Percentiles rank a stretch among this genome's conserved stretches.
These are phyloP conservation scores for Calocera viscosa DNA, from an alignment of 768 basidiomycete species.

Conservation along the genomic window DNA sequence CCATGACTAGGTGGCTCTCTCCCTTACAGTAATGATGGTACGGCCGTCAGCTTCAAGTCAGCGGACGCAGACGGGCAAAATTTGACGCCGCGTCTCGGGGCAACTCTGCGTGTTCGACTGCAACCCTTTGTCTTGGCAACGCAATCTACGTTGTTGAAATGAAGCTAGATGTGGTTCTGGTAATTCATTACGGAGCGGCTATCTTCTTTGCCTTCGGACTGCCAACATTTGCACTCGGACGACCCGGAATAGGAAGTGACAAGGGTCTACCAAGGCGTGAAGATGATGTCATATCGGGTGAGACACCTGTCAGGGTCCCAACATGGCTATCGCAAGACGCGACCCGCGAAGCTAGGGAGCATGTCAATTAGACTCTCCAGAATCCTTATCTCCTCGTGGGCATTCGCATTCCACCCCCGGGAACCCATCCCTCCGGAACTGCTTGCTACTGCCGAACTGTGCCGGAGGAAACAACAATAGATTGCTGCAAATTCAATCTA, in stretches of 20 bases:
- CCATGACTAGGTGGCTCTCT: too few species aligned
- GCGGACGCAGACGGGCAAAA: too few species aligned
- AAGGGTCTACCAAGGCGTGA: background rate
- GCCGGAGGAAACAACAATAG: background rate
- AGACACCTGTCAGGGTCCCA: background rate
- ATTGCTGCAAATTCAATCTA: too few species aligned
- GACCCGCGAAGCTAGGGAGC: background rate
- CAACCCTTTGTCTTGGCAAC: too few species aligned
- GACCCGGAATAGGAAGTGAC: background rate
- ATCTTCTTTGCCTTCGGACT: background rate
- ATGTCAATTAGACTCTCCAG: background rate
- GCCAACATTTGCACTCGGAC: background rate
- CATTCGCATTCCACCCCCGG: background rate
- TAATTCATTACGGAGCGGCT: background rate
- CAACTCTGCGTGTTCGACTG: too few species aligned
- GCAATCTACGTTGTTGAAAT: too few species aligned
- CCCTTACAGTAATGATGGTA: too few species aligned
- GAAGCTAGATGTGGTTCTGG: background rate
- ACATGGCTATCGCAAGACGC: background rate
- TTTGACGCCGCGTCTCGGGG: too few species aligned
- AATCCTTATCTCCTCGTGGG: constrained; percentile 3
- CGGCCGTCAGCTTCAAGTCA: too few species aligned
- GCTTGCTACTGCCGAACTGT: background rate
- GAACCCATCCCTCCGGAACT: background rate
- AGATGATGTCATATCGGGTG: background rate